A percentile compares a stretch with the other conserved stretches of the same genome.
These are phyloP conservation scores for Allium sativum DNA, from an alignment of 106 monocot genomes.

Conservation along the genomic window DNA sequence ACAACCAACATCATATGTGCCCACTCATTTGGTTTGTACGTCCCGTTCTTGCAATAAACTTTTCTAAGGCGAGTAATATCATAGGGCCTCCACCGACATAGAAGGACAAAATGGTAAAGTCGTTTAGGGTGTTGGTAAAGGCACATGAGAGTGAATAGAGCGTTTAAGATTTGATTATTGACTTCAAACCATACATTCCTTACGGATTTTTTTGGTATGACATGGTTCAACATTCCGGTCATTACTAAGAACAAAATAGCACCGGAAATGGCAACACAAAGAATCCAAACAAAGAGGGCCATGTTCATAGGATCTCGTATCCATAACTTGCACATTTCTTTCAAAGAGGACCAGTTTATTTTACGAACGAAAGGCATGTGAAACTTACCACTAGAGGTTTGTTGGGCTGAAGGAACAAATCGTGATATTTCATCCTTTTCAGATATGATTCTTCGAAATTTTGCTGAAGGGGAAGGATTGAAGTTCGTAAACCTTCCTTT, in stretches of 20 bases:
- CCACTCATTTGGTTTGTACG: conserved; percentile 77
- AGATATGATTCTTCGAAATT: conserved; percentile 43
- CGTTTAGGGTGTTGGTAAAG: conserved; percentile 70
- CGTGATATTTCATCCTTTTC: conserved; percentile 64
- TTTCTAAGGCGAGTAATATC: conserved; percentile 58
- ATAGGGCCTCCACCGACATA: conserved; percentile 41
- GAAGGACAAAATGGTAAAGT: conserved; percentile 53
- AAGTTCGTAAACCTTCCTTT: conserved; percentile 31
- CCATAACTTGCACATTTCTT: conserved; percentile 44
- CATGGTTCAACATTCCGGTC: conserved; percentile 68
- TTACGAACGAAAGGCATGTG: conserved; percentile 24
- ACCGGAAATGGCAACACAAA: conserved; percentile 59
- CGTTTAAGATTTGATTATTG: conserved; percentile 81
- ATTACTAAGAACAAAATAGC: conserved; percentile 81
- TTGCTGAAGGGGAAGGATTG: conserved; percentile 48
- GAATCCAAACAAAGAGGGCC: conserved; percentile 71
- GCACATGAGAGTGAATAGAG: conserved; percentile 84
- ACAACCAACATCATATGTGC: conserved; percentile 78
- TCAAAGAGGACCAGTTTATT: conserved; percentile 50
- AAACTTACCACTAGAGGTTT: conserved; percentile 11
- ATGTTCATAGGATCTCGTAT: conserved; percentile 80
- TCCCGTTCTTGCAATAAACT: conserved; percentile 68
- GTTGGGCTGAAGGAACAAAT: conserved; percentile 30
- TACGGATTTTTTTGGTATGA: conserved; percentile 48
- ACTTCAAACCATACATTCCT: conserved; percentile 73